Base-by-base conservation (phyloP, 225 moss, liverwort and hornwort genomes). In the Pseudisothecium myosuroides region DNA sequence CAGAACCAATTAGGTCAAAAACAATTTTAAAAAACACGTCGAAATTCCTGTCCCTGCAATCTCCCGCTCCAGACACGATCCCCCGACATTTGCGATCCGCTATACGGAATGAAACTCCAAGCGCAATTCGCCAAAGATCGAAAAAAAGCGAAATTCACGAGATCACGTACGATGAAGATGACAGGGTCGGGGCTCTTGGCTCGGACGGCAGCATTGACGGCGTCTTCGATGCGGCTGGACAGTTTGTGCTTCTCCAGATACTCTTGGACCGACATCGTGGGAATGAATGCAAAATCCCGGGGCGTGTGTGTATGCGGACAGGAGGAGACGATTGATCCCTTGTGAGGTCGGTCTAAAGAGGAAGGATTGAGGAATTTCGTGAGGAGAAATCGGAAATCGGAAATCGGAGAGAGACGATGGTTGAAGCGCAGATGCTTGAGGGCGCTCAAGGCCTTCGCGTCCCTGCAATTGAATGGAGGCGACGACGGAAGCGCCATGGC, bases 191-290 rank as follows among this genome's bases (percentile, higher is more conserved):
- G 78, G 72, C 96, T 96, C 93, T 98, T 98, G 80, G 97, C 98
- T 60, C 98, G 92, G 62, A 98, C 96, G 27, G 98, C 98, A 47
- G 98, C 98, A 89, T 98, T 98, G 92, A 98, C 97, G 15, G 97
- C 97, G 90, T 98, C 98, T 93, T 98, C 97, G 87, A 98, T 98
- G 79, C 96, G 95, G 89, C 94, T 95, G 43, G 97, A 98, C 61
- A 98, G 96, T 93, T 97, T 97, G 93, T 98, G 98, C 97, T 98
- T 98, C 93, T 98, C 98, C 92, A 98, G 87, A 88, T 98, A 98
- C 91, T 98, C 97, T 68, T 97, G 97, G 92, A 98, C 96, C 80
- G 96, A 98, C 98, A 98, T 98, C 77, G 88, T 90, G 90, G 87
- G 49, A 59, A 78, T 64, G 84, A 65, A 83, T 63, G 88, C 64